A percentile compares a stretch with the other conserved stretches of the same genome.
These are phyloP conservation scores for Colletotrichum plurivorum DNA, from an alignment of 2,329 filamentous ascomycete species.

Conservation along the genomic window DNA sequence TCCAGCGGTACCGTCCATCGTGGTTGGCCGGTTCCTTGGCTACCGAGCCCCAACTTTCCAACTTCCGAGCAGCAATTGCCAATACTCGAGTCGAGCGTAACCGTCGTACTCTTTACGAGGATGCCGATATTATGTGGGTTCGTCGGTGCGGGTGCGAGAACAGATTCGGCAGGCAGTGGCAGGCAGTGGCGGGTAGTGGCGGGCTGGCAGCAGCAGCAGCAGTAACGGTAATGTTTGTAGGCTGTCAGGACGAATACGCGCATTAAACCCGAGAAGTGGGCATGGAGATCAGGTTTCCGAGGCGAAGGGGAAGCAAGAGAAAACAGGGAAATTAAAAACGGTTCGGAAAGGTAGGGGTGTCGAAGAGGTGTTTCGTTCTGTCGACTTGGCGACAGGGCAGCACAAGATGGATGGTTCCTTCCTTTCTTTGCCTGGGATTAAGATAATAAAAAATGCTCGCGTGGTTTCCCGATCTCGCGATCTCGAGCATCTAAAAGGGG, in stretches of 20 bases:
- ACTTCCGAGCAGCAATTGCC: no score
- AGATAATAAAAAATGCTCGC: neutral
- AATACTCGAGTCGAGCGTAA: slow-evolving; percentile 6
- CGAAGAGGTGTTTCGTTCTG: neutral
- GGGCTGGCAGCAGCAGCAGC: no score
- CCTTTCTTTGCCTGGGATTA: neutral
- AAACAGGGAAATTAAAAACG: slow-evolving; percentile 32
- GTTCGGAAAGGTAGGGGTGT: slow-evolving; percentile 17
- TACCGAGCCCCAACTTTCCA: no score
- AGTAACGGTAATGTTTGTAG: no score
- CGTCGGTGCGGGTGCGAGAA: neutral
- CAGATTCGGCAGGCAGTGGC: neutral
- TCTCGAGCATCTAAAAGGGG: no score
- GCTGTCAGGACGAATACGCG: slow-evolving; percentile 23
- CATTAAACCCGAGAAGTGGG: slow-evolving; percentile 31
- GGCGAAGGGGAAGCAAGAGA: slow-evolving; percentile 6
- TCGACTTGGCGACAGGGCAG: neutral
- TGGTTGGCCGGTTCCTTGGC: slow-evolving; percentile 6
- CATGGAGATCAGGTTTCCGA: slow-evolving; percentile 21
- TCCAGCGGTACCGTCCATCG: slow-evolving; percentile 24
- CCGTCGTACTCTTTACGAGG: slow-evolving; percentile 28
- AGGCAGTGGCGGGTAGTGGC: no score
- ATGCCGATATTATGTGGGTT: slow-evolving; percentile 14
- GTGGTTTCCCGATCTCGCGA: no score
- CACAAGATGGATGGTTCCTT: neutral